Evolutionary conservation across 345 rosid genomes (phyloP), one percentile per base, ranked within the genome.

Genomic region (Citrus maxima): DNA sequence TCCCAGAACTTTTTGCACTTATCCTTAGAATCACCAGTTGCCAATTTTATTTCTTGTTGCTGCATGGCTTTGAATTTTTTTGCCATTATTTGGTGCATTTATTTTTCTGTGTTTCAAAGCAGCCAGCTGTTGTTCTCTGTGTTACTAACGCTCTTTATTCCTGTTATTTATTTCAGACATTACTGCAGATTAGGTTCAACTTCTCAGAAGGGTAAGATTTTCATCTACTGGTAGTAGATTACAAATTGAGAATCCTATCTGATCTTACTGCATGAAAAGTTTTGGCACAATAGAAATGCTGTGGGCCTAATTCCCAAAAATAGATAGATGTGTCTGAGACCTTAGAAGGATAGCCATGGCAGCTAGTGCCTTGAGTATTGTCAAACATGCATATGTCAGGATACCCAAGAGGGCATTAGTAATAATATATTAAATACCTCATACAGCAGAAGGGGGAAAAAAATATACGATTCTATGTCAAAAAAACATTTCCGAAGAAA

Each of bases 181-280:
- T 97, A 86, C 83, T 97, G 99, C 86, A 92, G 99, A 77, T 82
- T 90, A 61, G 98, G 99, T 80, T 97, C 98, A 71, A 94, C 92
- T 46, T 73, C 89, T 69, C 85, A 89, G 78, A 75, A 79, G 78
- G 72, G 99, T 93, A 78, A 84, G 91, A 80, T 56, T 62, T 54
- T 72, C 51, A 37, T 71, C 58, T 2, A 30, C 12, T 58, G 59
- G 46, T 35, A 5, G 28, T 74, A 4, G 14, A 10, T 27, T 35
- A 25, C 64, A 58, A 58, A 54, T 46, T 74, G 30, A 32, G 22
- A 60, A 16, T 60, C 40, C 34, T 59, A 30, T 62, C 46, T 32
- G 60, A 28, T 65, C 55, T 77, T 24, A 59, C 24, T 56, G 32
- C 59, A 58, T 56, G 25, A 32, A 28, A 25, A 8, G 25, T 55